Evolutionary conservation across 805 yeast genomes (phyloP).

Genomic region (Wickerhamomyces strasburgensis): DNA sequence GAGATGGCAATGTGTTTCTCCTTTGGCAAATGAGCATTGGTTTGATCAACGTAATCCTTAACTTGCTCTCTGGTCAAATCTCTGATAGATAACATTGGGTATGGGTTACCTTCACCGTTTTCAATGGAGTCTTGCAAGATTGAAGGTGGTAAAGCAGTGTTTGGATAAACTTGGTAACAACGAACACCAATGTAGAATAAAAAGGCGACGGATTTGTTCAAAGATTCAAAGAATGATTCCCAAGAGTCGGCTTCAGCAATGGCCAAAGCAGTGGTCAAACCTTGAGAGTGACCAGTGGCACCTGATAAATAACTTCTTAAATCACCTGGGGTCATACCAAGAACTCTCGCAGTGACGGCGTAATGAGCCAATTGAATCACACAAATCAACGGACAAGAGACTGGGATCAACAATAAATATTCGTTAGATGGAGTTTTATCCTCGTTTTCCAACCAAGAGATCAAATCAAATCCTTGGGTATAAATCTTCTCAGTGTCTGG

Average conservation of each 20-base stretch:
- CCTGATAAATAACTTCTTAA: slow-evolving; percentile 64
- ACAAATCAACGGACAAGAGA: slow-evolving; percentile 96
- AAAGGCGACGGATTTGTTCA: slow-evolving; percentile 75
- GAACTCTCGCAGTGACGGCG: slow-evolving; percentile 76
- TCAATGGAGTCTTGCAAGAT: slow-evolving; percentile 88
- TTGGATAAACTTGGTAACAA: slow-evolving; percentile 85
- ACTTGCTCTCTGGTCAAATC: slow-evolving; percentile 81
- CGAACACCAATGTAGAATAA: slow-evolving; percentile 93
- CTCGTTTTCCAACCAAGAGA: slow-evolving; percentile 82
- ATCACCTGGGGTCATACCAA: slow-evolving; percentile 89
- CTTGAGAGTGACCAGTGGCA: slow-evolving; percentile 88
- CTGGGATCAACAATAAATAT: slow-evolving; percentile 85
- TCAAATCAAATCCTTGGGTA: slow-evolving; percentile 88
- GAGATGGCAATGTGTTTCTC: slow-evolving; percentile 90
- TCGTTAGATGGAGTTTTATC: slow-evolving; percentile 86
- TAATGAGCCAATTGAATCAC: slow-evolving; percentile 92
- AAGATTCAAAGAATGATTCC: slow-evolving; percentile 70
- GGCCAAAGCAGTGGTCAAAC: slow-evolving; percentile 89
- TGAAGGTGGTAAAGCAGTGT: slow-evolving; percentile 90
- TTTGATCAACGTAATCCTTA: slow-evolving; percentile 69
- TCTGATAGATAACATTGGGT: slow-evolving; percentile 95
- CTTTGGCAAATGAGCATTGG: slow-evolving; percentile 88
- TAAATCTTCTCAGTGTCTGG: slow-evolving; percentile 80
- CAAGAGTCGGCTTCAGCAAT: slow-evolving; percentile 78
- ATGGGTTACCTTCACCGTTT: slow-evolving; percentile 93